phyloP scores from a whole-genome alignment of 495 filamentous ascomycete species.

The Chaetomidium leptoderma region DNA sequence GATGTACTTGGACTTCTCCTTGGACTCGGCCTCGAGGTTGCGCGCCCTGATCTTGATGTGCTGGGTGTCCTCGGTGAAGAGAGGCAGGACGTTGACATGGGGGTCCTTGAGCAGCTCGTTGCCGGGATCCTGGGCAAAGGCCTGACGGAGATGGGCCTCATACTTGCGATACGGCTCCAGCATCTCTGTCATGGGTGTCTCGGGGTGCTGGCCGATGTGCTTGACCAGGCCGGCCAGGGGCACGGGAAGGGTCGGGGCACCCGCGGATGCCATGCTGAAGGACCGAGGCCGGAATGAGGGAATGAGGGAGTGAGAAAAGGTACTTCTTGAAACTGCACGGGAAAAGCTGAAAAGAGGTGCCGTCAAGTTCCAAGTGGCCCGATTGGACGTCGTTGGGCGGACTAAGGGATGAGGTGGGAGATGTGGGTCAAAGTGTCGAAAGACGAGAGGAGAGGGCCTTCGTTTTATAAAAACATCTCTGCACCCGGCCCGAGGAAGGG shows the following conservation, averaged over 20 bases:
- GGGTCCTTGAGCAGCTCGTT: conserved; percentile 56
- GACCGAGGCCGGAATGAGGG: no score
- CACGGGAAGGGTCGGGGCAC: conserved; percentile 43
- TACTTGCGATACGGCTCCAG: conserved; percentile 64
- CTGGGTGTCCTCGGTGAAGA: conserved; percentile 57
- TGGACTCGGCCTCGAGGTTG: conserved; percentile 53
- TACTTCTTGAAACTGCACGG: background rate
- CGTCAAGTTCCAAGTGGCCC: background rate
- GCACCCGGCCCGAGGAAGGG: background rate
- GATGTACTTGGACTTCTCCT: conserved; percentile 62
- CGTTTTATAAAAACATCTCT: background rate
- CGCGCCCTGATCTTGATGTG: conserved; percentile 60
- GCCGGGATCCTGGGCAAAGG: conserved; percentile 65
- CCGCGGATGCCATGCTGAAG: conserved; percentile 34
- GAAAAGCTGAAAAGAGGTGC: background rate
- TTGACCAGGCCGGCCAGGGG: conserved; percentile 41
- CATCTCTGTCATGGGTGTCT: conserved; percentile 52
- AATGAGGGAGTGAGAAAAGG: background rate
- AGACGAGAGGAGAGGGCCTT: background rate
- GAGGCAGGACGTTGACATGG: conserved; percentile 62
- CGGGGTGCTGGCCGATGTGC: conserved; percentile 47
- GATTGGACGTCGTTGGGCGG: background rate
- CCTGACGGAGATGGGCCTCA: conserved; percentile 62
- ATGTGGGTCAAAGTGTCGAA: background rate
- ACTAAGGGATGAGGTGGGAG: background rate